phyloP scores from a whole-genome alignment of 2,329 filamentous ascomycete species.

The Dactylella cylindrospora region DNA sequence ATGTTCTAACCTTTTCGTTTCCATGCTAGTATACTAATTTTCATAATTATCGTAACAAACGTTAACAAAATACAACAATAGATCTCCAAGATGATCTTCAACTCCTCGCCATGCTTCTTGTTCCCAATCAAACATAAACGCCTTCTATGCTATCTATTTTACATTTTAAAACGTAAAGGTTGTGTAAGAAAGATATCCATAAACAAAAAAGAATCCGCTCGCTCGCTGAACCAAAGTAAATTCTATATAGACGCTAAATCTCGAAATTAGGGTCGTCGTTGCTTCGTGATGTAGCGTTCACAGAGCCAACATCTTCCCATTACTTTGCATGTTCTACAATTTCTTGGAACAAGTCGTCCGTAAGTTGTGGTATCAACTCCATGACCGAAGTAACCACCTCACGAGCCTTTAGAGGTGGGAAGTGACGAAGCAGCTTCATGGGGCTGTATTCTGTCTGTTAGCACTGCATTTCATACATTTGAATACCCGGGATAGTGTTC shows the following conservation, averaged over 20 bases:
- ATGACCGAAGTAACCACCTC: conserved; percentile 83
- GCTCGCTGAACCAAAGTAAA: conserved; percentile 7
- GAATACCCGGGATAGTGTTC: conserved; percentile 46
- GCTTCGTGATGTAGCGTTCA: too few relatives aligned
- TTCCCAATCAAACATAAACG: too few relatives aligned
- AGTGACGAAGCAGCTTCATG: conserved; percentile 84
- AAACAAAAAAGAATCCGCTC: conserved; percentile 19
- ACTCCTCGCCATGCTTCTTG: too few relatives aligned
- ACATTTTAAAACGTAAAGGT: too few relatives aligned
- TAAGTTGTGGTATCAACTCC: conserved; percentile 83
- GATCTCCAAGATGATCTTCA: background rate
- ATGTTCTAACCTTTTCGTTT: background rate
- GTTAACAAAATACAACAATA: background rate
- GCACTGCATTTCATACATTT: conserved; percentile 7
- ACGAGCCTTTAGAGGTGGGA: conserved; percentile 74
- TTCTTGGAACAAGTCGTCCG: conserved; percentile 84
- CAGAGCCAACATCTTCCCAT: too few relatives aligned
- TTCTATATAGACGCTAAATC: too few relatives aligned
- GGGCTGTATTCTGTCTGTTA: conserved; percentile 63
- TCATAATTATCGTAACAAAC: background rate
- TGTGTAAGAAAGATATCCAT: too few relatives aligned
- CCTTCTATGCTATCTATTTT: conserved; percentile 40
- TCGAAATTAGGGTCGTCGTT: too few relatives aligned
- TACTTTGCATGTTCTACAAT: conserved; percentile 83
- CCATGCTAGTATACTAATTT: background rate